Conservation (phyloP, 225 moss, liverwort and hornwort species). For the Thuidium tamariscinum region DNA sequence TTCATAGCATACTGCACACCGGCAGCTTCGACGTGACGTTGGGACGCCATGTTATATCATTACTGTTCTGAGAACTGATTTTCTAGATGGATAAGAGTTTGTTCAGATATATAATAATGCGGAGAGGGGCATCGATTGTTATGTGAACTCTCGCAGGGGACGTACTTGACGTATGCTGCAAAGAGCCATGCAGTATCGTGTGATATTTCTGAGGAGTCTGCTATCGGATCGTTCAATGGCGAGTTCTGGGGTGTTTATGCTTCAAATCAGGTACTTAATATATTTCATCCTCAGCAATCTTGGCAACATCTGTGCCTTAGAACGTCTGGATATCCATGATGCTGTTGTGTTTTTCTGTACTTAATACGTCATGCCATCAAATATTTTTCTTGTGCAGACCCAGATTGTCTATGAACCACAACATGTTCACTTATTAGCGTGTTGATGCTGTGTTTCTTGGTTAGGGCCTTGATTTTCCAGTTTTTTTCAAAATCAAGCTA, state of each 20-base stretch:
- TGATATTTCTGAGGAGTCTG: conserved; percentile 52
- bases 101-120: not conserved
- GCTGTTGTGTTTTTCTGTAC: not conserved
- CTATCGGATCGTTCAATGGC: conserved; percentile 81
- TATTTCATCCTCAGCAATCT: not conserved
- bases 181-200: conserved; percentile 72
- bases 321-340: not conserved
- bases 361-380: not conserved
- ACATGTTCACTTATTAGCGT: not conserved
- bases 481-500: not conserved
- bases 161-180: conserved; percentile 80
- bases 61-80: not conserved
- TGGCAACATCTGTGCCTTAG: not conserved
- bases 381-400: not conserved
- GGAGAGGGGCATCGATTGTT: not conserved
- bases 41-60: not conserved
- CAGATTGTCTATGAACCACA: not conserved
- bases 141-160: conserved; percentile 40
- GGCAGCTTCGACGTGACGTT: not conserved
- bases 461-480: not conserved
- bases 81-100: not conserved
- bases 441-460: not conserved
- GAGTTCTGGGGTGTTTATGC: conserved; percentile 68
- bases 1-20: not conserved
- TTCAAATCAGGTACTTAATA: conserved; percentile 44